Conservation (phyloP, 1,284 basidiomycete genomes). For the Fomitopsis palustris region DNA sequence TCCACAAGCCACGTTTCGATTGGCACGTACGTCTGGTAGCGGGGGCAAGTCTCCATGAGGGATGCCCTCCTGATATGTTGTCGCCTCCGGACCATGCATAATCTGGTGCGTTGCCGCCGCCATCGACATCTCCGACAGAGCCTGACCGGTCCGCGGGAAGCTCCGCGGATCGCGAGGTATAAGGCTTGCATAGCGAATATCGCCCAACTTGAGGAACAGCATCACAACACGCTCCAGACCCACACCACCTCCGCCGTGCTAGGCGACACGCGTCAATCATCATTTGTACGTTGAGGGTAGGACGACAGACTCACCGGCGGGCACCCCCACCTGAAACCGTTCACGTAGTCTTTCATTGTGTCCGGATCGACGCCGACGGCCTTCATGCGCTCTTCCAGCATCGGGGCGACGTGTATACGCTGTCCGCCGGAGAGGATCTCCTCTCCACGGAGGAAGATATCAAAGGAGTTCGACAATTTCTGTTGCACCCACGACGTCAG, state of each 20-base stretch:
- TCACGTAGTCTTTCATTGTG: slow-evolving; percentile 58
- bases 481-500: neutral
- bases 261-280: neutral
- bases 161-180: slow-evolving; percentile 64
- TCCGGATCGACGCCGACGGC: slow-evolving; percentile 48
- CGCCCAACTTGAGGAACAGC: slow-evolving; percentile 59
- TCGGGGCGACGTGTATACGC: slow-evolving; percentile 58
- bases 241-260: slow-evolving; percentile 31
- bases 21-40: slow-evolving; percentile 28
- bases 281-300: neutral
- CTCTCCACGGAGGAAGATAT: slow-evolving; percentile 74
- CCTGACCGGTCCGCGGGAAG: slow-evolving; percentile 29
- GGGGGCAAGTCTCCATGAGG: slow-evolving; percentile 29
- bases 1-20: neutral
- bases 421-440: slow-evolving; percentile 73
- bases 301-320: slow-evolving; percentile 41
- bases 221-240: slow-evolving; percentile 64
- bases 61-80: slow-evolving; percentile 25
- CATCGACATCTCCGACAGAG: slow-evolving; percentile 25
- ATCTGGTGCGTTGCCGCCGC: slow-evolving; percentile 25
- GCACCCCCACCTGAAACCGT: slow-evolving; percentile 64
- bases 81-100: slow-evolving; percentile 29
- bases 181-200: slow-evolving; percentile 61
- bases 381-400: slow-evolving; percentile 57
- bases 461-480: slow-evolving; percentile 65